A percentile compares a stretch with the other conserved stretches of the same genome.
phyloP scores from a whole-genome alignment of 2,329 filamentous ascomycete species.

The Epichloe scottii region DNA sequence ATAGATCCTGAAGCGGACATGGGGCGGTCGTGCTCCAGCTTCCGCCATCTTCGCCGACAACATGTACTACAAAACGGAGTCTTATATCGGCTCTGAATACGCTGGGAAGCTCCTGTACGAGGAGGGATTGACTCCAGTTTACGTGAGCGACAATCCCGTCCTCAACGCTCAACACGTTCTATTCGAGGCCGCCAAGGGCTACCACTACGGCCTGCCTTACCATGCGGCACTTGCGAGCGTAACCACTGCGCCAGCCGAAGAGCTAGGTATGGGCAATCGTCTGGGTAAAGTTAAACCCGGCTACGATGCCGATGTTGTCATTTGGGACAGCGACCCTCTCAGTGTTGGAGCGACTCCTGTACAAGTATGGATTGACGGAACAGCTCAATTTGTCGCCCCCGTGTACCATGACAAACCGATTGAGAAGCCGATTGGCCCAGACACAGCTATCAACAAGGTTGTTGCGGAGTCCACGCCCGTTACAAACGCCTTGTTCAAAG shows the following conservation, averaged over 20 bases:
- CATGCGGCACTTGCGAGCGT: slow-evolving; percentile 46
- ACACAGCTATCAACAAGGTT: slow-evolving; percentile 27
- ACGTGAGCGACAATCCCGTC: slow-evolving; percentile 60
- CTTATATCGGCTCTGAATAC: slow-evolving; percentile 51
- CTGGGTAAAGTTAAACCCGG: slow-evolving; percentile 50
- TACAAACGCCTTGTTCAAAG: slow-evolving; percentile 40
- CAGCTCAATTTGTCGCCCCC: slow-evolving; percentile 38
- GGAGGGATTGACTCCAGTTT: slow-evolving; percentile 50
- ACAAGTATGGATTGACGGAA: slow-evolving; percentile 53
- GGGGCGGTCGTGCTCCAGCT: slow-evolving; percentile 39
- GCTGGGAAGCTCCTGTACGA: slow-evolving; percentile 56
- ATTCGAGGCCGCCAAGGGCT: slow-evolving; percentile 49
- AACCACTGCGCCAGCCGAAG: slow-evolving; percentile 44
- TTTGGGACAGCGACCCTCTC: slow-evolving; percentile 52
- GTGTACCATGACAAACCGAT: slow-evolving; percentile 40
- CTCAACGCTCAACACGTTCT: slow-evolving; percentile 58
- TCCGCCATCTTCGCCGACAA: slow-evolving; percentile 58
- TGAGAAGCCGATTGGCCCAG: slow-evolving; percentile 24
- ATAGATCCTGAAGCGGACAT: slow-evolving; percentile 43
- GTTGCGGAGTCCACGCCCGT: slow-evolving; percentile 27
- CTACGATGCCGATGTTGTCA: slow-evolving; percentile 47
- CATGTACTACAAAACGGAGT: slow-evolving; percentile 60
- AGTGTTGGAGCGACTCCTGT: slow-evolving; percentile 45
- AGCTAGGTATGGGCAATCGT: slow-evolving; percentile 43
- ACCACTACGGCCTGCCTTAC: slow-evolving; percentile 48